Evolutionary conservation across 2,329 filamentous ascomycete species (phyloP).

Genomic region (Hypoxylon sp.): DNA sequence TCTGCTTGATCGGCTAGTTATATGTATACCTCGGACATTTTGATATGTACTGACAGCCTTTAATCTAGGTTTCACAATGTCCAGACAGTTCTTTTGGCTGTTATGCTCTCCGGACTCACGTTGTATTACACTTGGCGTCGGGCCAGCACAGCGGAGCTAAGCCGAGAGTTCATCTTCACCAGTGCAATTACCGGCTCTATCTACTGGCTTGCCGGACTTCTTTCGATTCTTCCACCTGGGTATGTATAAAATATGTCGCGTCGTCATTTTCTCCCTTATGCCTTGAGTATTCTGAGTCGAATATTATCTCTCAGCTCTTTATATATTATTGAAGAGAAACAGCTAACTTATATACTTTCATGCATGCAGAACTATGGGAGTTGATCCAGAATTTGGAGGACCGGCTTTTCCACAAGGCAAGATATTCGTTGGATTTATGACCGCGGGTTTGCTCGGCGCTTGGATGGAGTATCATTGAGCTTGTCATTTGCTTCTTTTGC

Average conservation of each 20-base stretch:
- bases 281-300: too few species aligned
- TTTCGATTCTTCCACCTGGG: conserved; percentile 7
- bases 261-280: conserved; percentile 22
- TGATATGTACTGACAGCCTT: not conserved
- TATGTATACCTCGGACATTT: not conserved
- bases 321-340: too few species aligned
- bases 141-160: conserved; percentile 28
- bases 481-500: not conserved
- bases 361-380: conserved; percentile 23
- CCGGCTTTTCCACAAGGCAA: conserved; percentile 34
- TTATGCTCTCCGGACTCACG: conserved; percentile 24
- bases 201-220: conserved; percentile 38
- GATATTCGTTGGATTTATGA: conserved; percentile 31
- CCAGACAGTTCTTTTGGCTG: conserved; percentile 32
- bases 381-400: conserved; percentile 38
- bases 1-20: not conserved
- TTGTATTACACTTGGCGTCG: conserved; percentile 37
- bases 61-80: conserved; percentile 37
- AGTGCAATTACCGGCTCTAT: conserved; percentile 32
- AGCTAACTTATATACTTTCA: too few species aligned
- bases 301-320: too few species aligned
- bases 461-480: conserved; percentile 29
- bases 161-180: conserved; percentile 29
- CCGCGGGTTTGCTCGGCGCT: conserved; percentile 27
- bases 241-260: too few species aligned